phyloP scores from a whole-genome alignment of 352 stramenopile species.

The Paralagenidium karlingii region DNA sequence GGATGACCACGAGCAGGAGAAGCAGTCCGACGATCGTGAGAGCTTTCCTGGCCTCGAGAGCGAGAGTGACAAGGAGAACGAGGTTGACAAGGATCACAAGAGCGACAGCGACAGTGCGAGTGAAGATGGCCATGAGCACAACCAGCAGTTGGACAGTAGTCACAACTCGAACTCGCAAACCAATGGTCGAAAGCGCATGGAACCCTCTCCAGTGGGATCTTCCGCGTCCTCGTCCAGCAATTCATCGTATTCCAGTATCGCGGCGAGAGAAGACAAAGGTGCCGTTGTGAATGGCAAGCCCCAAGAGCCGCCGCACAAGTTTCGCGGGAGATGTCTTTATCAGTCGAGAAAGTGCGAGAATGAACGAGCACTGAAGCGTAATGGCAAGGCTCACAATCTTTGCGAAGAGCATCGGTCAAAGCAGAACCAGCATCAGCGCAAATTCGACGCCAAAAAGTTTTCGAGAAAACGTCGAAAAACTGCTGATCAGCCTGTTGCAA shows the following conservation, averaged over 20 bases:
- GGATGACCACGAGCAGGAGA: neutral
- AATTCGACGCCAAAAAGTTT: slow-evolving; percentile 77
- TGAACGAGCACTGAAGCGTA: slow-evolving; percentile 65
- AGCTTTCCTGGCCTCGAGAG: neutral
- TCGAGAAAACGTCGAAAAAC: too few relatives aligned
- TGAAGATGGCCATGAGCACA: too few relatives aligned
- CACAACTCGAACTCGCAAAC: too few relatives aligned
- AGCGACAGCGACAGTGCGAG: too few relatives aligned
- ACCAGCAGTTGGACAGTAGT: neutral
- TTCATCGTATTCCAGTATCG: too few relatives aligned
- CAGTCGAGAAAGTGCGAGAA: slow-evolving; percentile 74
- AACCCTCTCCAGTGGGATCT: too few relatives aligned
- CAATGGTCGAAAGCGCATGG: too few relatives aligned
- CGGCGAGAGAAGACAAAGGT: too few relatives aligned
- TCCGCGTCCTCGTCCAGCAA: too few relatives aligned
- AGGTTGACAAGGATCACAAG: too few relatives aligned
- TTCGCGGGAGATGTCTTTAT: slow-evolving; percentile 55
- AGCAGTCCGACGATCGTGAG: neutral
- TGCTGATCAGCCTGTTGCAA: too few relatives aligned
- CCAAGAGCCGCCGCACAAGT: neutral
- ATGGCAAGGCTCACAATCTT: slow-evolving; percentile 64
- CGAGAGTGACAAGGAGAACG: too few relatives aligned
- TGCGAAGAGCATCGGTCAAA: slow-evolving; percentile 64
- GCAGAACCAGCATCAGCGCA: slow-evolving; percentile 75
- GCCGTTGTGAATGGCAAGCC: neutral